Evolutionary conservation across 1,139 yeast species (phyloP), one percentile per base, ranked within the genome.

Genomic region (Zhuliangozyma parablackwelliae): DNA sequence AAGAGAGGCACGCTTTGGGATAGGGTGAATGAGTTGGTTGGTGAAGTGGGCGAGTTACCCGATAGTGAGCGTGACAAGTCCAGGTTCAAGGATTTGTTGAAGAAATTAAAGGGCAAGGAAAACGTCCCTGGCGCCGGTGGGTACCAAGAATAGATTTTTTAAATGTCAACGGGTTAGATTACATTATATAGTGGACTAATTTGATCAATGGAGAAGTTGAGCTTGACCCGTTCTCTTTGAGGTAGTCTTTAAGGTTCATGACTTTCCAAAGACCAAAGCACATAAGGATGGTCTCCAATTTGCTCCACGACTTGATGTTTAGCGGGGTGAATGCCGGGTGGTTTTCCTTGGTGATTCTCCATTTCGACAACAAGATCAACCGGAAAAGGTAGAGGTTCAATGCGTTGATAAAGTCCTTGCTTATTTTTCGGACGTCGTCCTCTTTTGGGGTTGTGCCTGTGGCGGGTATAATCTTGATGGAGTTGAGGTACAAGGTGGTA

Each of bases 1-100:
- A 79, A 80, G 44, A 81, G 79, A 39, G 78, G 82, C 24, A 83
- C 95, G 26, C 80, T 90, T 44, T 94, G 98, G 98, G 95, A 89
- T 53, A 78, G 96, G 53, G 88, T 72, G 20, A 61, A 65, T 44
- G 79, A 74, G 43, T 59, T 77, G 45, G 63, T 76, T 25, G 56
- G 44, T 28, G 72, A 66, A 28, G 69, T 63, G 21, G 75, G 75
- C 21, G 73, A 69, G 44, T 57, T 71, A 9, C 59, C 68, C 29
- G 59, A 58, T 39, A 34, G 65, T 30, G 66, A 72, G 16, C 69
- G 83, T 56, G 90, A 86, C 59, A 82, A 85, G 63, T 65, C 82
- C 24, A 74, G 84, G 53, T 85, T 82, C 64, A 81, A 80, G 57
- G 87, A 78, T 44, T 66, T 84, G 38, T 68, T 85, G 48, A 63